A percentile compares a stretch with the other conserved stretches of the same genome.
Conservation (phyloP, 306 rosid species). For the Ammopiptanthus mongolicus region DNA sequence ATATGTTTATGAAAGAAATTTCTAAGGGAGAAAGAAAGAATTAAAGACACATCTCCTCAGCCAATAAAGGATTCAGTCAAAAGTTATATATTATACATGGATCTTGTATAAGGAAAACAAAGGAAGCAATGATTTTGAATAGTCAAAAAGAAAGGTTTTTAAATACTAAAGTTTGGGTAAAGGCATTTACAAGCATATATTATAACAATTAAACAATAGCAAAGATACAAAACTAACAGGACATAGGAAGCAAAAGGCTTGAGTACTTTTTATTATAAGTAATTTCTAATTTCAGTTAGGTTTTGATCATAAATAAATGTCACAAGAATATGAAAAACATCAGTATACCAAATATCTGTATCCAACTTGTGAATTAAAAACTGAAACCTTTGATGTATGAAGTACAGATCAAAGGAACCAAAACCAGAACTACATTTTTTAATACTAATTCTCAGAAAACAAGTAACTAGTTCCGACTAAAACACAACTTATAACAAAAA, state of each 20-base stretch:
- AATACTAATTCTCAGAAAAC: not conserved
- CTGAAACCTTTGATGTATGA: not conserved
- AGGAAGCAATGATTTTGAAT: not conserved
- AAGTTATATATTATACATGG: not conserved
- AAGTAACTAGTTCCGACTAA: not conserved
- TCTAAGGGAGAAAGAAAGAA: not conserved
- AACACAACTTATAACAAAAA: constrained; percentile 3
- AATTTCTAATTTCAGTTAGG: not conserved
- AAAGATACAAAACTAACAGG: not conserved
- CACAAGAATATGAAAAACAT: not conserved
- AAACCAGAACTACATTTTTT: not conserved
- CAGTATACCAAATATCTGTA: not conserved
- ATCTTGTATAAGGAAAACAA: not conserved
- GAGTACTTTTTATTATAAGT: not conserved
- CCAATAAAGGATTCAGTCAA: not conserved
- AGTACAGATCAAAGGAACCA: not conserved
- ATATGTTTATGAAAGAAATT: not conserved
- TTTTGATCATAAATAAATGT: constrained; percentile 16
- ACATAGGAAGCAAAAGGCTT: not conserved
- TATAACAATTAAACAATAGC: not conserved
- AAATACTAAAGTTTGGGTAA: not conserved
- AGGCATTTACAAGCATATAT: not conserved
- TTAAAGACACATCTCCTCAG: not conserved
- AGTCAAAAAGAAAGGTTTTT: not conserved
- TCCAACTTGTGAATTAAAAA: not conserved